Evolutionary conservation across 2,329 filamentous ascomycete species (phyloP).

Genomic region (Xylariaceae sp.): DNA sequence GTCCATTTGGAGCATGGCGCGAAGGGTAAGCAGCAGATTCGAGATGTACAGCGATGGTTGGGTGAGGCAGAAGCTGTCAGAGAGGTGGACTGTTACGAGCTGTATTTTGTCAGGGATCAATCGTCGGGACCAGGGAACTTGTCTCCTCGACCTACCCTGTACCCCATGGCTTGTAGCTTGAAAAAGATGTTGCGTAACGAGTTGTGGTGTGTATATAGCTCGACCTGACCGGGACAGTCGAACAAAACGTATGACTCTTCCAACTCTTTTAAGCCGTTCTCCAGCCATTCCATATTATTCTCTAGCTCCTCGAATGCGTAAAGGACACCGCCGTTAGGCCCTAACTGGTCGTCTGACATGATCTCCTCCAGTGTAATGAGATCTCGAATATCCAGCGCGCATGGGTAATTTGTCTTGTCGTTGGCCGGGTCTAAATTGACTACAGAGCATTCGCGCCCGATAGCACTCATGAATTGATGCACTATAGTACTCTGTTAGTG

Average conservation of each 20-base stretch:
- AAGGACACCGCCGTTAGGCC: constrained; percentile 86
- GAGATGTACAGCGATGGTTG: constrained; percentile 93
- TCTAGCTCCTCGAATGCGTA: constrained; percentile 96
- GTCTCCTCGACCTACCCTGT: constrained; percentile 62
- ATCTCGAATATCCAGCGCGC: constrained; percentile 84
- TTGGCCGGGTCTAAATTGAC: constrained; percentile 98
- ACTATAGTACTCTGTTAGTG: no score
- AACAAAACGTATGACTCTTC: constrained; percentile 92
- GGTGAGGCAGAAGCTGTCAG: constrained; percentile 90
- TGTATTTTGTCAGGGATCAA: constrained; percentile 37
- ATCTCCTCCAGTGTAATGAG: constrained; percentile 90
- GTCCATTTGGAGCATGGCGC: constrained; percentile 98
- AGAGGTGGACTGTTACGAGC: constrained; percentile 90
- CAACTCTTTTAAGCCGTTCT: constrained; percentile 72
- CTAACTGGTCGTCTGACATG: constrained; percentile 85
- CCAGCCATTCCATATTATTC: constrained; percentile 88
- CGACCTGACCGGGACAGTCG: constrained; percentile 94
- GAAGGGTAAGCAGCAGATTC: constrained; percentile 84
- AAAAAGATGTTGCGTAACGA: constrained; percentile 91
- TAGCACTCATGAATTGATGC: constrained; percentile 96
- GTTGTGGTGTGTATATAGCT: constrained; percentile 93
- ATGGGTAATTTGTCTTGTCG: constrained; percentile 83
- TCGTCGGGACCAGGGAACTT: background rate
- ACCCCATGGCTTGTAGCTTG: constrained; percentile 83
- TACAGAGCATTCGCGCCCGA: constrained; percentile 89